Base-by-base conservation (phyloP, 441 rosid genomes). In the Euphorbia schlechtendalii region DNA sequence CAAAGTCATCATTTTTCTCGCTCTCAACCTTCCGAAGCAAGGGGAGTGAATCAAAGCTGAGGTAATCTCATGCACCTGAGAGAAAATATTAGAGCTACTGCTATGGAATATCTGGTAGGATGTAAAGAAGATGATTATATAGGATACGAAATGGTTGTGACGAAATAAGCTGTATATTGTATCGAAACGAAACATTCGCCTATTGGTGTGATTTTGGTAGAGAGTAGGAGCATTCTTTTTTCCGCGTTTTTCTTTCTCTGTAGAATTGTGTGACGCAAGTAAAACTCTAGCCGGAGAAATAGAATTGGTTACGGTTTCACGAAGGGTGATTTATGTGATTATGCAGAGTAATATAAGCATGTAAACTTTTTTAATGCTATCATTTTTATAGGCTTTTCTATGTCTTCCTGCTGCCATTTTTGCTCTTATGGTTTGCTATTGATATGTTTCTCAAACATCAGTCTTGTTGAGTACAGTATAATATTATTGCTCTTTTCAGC, bases 11-110 rank as follows among this genome's bases (percentile, higher is more conserved):
- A 21, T 95, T 92, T 77, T 95, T 95, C 83, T 95, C 97, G 10
- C 92, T 95, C 38, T 92, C 98, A 25, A 41, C 86, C 22, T 95
- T 95, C 82, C 85, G 96, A 68, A 88, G 99, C 96, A 95, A 88
- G 81, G 98, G 83, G 69, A 83, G 86, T 71, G 96, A 86, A 60
- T 74, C 83, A 4, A 84, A 82, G 84, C 84, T 79, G 56, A 75
- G 86, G 68, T 85, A 78, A 73, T 59, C 48, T 43, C 20, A 55
- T 4, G 1, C 20, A 46, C 46, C 20, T 18, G 8, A 27, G 57
- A 45, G 69, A 40, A 21, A 69, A 62, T 69, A 57, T 70, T 56
- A 36, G 66, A 69, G 73, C 56, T 67, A 46, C 53, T 67, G n/a
- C 36, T 74, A 63, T 66, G 78, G 73, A 55, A 73, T 69, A 58